These are phyloP conservation scores for Pyricularia grisea DNA, from an alignment of 2,329 filamentous ascomycete species.

Conservation along the genomic window DNA sequence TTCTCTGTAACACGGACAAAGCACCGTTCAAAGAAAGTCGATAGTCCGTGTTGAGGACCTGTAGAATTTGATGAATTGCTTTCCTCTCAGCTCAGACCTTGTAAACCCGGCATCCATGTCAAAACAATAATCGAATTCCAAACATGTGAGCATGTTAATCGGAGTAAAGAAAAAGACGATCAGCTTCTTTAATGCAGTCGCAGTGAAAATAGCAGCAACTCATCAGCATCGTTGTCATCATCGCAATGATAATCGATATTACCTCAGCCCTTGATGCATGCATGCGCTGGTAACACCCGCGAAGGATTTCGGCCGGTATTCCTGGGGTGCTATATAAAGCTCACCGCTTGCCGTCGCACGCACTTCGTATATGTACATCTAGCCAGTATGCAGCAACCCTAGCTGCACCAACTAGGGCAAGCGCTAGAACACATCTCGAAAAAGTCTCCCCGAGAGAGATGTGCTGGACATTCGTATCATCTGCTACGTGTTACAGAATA, in stretches of 20 bases:
- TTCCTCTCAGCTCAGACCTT: no score
- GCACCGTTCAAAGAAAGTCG: neutral
- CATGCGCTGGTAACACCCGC: neutral
- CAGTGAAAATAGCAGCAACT: neutral
- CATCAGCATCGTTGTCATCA: no score
- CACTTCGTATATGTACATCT: neutral
- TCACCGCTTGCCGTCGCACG: neutral
- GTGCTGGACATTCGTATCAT: neutral
- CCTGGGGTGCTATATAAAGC: neutral
- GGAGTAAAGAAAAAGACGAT: neutral
- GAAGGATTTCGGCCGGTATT: neutral
- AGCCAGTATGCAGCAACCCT: neutral
- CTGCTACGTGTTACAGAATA: neutral
- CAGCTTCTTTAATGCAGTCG: neutral
- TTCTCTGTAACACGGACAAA: neutral
- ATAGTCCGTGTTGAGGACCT: neutral
- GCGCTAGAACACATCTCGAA: constrained; percentile 1
- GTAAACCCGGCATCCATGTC: no score
- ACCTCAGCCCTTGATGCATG: neutral
- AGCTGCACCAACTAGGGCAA: neutral
- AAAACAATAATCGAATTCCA: no score
- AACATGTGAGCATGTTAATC: no score
- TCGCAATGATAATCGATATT: neutral
- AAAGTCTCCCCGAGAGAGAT: neutral
- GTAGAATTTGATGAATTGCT: no score